Evolutionary conservation across 1,284 basidiomycete genomes (phyloP).

Genomic region (Ustilago loliicola): DNA sequence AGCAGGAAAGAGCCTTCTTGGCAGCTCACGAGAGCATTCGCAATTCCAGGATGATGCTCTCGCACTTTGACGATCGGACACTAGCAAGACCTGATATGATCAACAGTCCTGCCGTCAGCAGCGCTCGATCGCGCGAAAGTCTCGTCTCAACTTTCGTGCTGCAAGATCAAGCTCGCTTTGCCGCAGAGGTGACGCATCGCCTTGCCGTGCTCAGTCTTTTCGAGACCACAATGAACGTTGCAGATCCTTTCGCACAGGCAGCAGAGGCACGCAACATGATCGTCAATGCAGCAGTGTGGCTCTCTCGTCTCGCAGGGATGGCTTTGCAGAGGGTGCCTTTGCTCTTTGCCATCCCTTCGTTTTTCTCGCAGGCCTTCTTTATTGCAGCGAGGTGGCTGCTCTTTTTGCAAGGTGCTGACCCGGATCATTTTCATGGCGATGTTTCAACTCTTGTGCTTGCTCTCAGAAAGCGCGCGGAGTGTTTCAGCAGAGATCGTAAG

Average conservation of each 20-base stretch:
- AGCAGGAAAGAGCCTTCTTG: constrained; percentile 6
- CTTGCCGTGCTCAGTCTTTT: constrained; percentile 31
- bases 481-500: constrained; percentile 28
- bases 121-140: constrained; percentile 11
- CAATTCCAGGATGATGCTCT: constrained; percentile 38
- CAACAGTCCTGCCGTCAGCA: background rate
- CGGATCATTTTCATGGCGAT: constrained; percentile 20
- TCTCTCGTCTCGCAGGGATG: constrained; percentile 36
- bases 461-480: constrained; percentile 15
- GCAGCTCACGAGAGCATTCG: constrained; percentile 32
- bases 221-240: constrained; percentile 25
- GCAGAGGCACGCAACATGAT: constrained; percentile 24
- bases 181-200: constrained; percentile 36
- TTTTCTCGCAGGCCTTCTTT: constrained; percentile 29
- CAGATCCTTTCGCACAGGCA: background rate
- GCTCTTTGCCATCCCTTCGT: constrained; percentile 20
- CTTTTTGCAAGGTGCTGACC: constrained; percentile 19
- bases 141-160: constrained; percentile 13
- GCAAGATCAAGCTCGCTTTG: constrained; percentile 30
- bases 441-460: constrained; percentile 20
- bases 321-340: constrained; percentile 12
- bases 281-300: constrained; percentile 32
- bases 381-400: constrained; percentile 34
- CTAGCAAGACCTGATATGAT: constrained; percentile 1
- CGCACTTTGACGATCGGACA: constrained; percentile 29